Evolutionary conservation across 176 grass and related monocot species (phyloP), one percentile per base, ranked within the genome.

Genomic region (Musa troglodytarum): DNA sequence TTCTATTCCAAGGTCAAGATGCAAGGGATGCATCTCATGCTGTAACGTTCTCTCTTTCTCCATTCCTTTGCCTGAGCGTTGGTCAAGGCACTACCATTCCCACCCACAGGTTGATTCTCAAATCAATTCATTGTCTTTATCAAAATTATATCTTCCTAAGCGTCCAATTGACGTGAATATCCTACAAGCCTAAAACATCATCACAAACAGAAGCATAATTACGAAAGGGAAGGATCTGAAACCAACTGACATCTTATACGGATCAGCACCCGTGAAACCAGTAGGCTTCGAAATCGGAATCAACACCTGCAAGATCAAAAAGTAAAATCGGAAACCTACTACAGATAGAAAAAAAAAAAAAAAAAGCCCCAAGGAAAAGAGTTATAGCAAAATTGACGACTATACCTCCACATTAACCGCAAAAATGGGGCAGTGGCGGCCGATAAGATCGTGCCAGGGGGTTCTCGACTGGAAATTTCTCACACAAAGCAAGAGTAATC

Each of bases 271-370:
- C 19, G 91, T 99, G 71, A 85, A 99, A 63, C 84, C 95, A 1
- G 82, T 90, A 13, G 95, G 95, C 82, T 94, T 92, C 14, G 88
- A 61, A 52, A 99, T 99, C 54, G 95, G 90, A 83, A 99, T 92
- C 85, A 99, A 77, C 50, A 92, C 90, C 95, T 99, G 59, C 81
- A 91, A 23, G 22, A 65, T 54, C 19, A 69, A 50, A 74, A 43
- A 23, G 16, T 6, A 77, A 56, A 81, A 54, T 26, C 52, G 63
- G 3, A 71, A 65, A 21, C 26, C 14, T 16, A 71, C 19, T 78
- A 52, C 51, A 68, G 74, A 69, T 65, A 29, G 22, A 17, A 59
- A 28, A 53, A 63, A 10, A 68, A 55, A 73, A 49, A n/a, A n/a
- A n/a, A n/a, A n/a, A n/a, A n/a, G n/a, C 8, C 54, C 0, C 8